Evolutionary conservation across 352 stramenopile genomes (phyloP).

Genomic region (Pythium guiyangense): DNA sequence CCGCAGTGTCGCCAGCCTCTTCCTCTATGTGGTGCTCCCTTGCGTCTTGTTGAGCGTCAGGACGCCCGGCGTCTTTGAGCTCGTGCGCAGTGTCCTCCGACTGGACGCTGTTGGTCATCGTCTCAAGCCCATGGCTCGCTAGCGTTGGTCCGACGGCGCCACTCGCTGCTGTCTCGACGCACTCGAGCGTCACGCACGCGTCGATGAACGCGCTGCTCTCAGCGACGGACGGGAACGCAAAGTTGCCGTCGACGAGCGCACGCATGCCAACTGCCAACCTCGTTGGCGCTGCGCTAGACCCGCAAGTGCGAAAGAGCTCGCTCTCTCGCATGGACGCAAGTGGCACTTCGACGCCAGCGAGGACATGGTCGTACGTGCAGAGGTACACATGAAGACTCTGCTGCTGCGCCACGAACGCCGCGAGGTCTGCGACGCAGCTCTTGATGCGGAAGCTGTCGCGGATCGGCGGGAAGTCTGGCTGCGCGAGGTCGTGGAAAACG

Average conservation of each 20-base stretch:
- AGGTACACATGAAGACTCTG: slow-evolving; percentile 50
- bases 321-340: slow-evolving; percentile 26
- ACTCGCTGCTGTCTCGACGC: slow-evolving; percentile 1
- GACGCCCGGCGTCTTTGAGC: not conserved
- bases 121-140: no score
- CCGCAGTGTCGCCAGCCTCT: no score
- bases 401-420: slow-evolving; percentile 29
- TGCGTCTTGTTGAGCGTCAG: no score
- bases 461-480: slow-evolving; percentile 58
- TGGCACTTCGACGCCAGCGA: slow-evolving; percentile 57
- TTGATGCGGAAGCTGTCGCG: slow-evolving; percentile 68
- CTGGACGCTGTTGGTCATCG: not conserved
- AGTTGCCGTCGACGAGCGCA: slow-evolving; percentile 27
- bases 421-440: slow-evolving; percentile 45
- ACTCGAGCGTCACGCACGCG: slow-evolving; percentile 27
- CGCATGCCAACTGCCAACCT: slow-evolving; percentile 2
- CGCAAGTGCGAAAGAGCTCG: slow-evolving; percentile 11
- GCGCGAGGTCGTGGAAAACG: slow-evolving; percentile 56
- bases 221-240: slow-evolving; percentile 37
- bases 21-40: no score
- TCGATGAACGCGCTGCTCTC: slow-evolving; percentile 21
- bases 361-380: slow-evolving; percentile 60
- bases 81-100: not conserved
- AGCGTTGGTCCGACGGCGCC: not conserved
- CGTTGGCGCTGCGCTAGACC: not conserved